Evolutionary conservation across 1,139 yeast genomes (phyloP), one percentile per base, ranked within the genome.

Genomic region (Pichia sp.): DNA sequence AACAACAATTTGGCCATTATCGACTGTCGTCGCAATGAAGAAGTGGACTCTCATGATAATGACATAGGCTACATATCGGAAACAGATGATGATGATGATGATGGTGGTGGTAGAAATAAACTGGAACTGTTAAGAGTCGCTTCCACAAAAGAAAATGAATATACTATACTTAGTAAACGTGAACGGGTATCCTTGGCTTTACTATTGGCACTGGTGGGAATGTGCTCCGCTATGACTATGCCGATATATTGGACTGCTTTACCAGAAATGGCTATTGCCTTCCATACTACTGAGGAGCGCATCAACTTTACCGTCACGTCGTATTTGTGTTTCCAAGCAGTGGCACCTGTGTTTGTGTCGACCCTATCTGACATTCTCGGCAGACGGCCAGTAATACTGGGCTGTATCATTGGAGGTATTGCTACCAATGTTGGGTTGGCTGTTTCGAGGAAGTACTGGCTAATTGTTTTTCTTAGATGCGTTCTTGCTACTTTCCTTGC

Each of bases 171-270:
- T 47, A 66, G 71, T 0, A 53, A 53, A 1, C 41, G 53, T 1
- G 81, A 78, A 56, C 71, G 74, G 54, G 55, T 64, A 41, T 32
- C 68, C 6, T 61, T 81, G 16, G 73, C 77, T 0, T 51, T 69
- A 0, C 61, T 79, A 2, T 71, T 79, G 47, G 73, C 85, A 0
- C 59, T 71, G 11, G 71, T 77, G 1, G 84, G 85, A 0, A 65
- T 82, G 36, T 81, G 84, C 71, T 85, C 93, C 0, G 74, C 89
- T 0, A 69, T 85, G n/a, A 80, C 88, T 2, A 77, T 82, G 55
- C 84, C 93, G 0, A 85, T 87, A 26, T 87, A 85, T 64, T 84
- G 84, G 66, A 95, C 95, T 0, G 90, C 88, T 0, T 69, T 88
- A 29, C 79, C 84, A 0, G 75, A 74, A 8, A 69, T 88, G 5